Evolutionary conservation across 2,329 filamentous ascomycete species (phyloP), one percentile per base, ranked within the genome.

Genomic region (Pseudogymnoascus sp.): DNA sequence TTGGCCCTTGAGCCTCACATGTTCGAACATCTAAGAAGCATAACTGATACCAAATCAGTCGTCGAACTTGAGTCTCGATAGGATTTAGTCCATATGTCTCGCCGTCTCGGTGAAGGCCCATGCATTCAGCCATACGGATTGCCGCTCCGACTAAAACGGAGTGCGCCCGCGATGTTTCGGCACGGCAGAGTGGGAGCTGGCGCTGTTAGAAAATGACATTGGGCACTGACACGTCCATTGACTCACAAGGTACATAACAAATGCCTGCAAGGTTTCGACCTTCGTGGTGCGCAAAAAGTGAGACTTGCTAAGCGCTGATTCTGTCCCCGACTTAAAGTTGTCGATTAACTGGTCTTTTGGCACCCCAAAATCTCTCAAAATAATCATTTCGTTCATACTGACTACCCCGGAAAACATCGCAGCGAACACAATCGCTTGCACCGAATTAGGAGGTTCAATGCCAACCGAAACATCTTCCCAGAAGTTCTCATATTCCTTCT

Each of bases 1-100:
- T 80, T 7, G 88, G 88, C 0, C 88, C 89, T 65, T 89, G 88
- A 1, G 86, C 83, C 73, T 92, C 88, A 68, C 85, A 89, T 0
- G 88, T 90, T 39, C 87, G 80, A 62, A 90, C 82, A 70, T 92
- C 89, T 7, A 92, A 78, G 70, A 89, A 89, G 72, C 87, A 90
- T 18, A 92, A 78, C 68, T 92, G 88, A 70, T 90, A 86, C 89
- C 88, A 92, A 35, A 91, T 79, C 39, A 91, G 75, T 4, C 88
- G 83, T 10, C 88, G 83, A 2, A 90, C 79, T 60, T 92, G 87
- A 0, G 84, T 86, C 67, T 92, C 88, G 2, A 90, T 75, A 0
- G 88, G 81, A 2, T 80, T 82, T 62, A 88, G 79, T 1, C 82
- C 83, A 68, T 89, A 90, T 8, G 81, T 79, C 45, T 83, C 81